phyloP scores from a whole-genome alignment of 345 rosid species.

The Psidium guajava region DNA sequence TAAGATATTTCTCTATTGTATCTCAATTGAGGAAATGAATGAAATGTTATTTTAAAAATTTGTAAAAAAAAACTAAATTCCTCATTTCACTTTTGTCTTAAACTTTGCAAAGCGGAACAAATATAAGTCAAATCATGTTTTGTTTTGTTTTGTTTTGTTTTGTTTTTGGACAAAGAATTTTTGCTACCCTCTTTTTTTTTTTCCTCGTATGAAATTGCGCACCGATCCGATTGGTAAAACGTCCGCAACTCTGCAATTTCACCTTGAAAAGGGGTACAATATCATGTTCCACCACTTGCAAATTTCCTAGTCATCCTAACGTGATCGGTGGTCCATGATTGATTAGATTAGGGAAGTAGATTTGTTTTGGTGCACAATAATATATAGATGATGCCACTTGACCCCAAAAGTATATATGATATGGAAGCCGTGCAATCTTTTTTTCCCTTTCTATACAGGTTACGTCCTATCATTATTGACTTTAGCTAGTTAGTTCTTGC shows the following conservation, averaged over 20 bases:
- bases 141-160: background rate
- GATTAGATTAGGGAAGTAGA: background rate
- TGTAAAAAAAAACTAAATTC: background rate
- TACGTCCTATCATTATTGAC: background rate
- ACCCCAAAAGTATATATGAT: background rate
- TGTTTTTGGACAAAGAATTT: background rate
- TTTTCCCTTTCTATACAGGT: background rate
- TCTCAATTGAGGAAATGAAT: too few relatives aligned
- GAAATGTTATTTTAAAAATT: too few relatives aligned
- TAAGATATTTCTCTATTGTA: too few relatives aligned
- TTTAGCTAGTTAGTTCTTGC: background rate
- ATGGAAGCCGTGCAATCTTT: background rate
- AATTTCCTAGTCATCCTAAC: background rate
- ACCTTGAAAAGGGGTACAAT: background rate
- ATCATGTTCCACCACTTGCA: background rate
- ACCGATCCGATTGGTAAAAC: background rate
- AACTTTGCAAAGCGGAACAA: background rate
- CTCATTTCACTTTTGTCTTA: background rate
- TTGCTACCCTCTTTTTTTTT: background rate
- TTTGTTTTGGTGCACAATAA: background rate
- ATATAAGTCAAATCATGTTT: background rate
- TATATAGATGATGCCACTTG: background rate
- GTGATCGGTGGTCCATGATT: background rate
- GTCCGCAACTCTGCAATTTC: background rate
- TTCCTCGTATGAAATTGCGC: background rate